Evolutionary conservation across 2,329 filamentous ascomycete species (phyloP).

Genomic region (Aspergillus candidus): DNA sequence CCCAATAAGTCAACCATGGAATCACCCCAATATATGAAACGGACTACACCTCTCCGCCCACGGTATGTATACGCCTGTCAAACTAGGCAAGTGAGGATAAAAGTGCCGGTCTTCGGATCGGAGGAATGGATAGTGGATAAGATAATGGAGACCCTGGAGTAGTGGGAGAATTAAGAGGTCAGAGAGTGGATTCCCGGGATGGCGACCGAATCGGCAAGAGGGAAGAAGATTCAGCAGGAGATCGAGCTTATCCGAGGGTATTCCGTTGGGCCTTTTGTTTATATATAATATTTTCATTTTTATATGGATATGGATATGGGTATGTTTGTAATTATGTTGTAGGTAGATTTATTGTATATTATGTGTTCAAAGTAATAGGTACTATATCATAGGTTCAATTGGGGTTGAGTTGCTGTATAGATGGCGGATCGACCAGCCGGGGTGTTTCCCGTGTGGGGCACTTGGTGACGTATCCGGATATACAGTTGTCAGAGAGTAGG

Average conservation of each 20-base stretch:
- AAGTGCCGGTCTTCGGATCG: slow-evolving; percentile 13
- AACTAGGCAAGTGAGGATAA: not conserved
- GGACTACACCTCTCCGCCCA: slow-evolving; percentile 7
- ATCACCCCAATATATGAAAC: slow-evolving; percentile 20
- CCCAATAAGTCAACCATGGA: too few species aligned
- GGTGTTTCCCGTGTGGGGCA: too few species aligned
- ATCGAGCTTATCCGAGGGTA: not conserved
- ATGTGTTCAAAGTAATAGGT: not conserved
- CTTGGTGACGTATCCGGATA: too few species aligned
- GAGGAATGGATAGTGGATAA: not conserved
- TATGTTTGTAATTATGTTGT: not conserved
- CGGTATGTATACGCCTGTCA: not conserved
- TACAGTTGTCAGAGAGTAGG: too few species aligned
- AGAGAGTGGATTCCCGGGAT: too few species aligned
- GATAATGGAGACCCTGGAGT: not conserved
- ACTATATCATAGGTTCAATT: too few species aligned
- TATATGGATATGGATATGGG: not conserved
- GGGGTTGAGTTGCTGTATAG: not conserved
- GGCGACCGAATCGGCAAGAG: slow-evolving; percentile 3
- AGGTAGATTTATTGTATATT: not conserved
- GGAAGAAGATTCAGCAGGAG: slow-evolving; percentile 4
- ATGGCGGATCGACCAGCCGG: too few species aligned
- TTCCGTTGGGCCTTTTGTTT: not conserved
- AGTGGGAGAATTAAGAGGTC: not conserved
- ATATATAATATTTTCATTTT: not conserved